Percentiles rank a stretch among this genome's conserved stretches.
Evolutionary conservation across 352 stramenopile species (phyloP).

Genomic region (Phytophthora agathidicida): DNA sequence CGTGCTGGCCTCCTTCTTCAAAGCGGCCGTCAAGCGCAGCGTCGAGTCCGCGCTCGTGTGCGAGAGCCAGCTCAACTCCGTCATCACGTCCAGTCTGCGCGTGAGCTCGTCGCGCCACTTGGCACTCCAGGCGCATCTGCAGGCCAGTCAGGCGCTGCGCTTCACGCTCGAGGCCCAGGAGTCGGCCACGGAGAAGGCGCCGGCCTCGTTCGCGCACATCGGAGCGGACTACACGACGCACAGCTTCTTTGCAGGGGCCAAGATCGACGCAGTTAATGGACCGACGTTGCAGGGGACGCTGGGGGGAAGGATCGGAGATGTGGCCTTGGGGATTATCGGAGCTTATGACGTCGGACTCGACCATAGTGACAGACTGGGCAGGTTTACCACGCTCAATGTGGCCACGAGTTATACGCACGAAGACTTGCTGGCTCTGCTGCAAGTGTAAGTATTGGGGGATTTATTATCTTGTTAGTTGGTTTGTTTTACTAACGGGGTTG

Average conservation of each 20-base stretch:
- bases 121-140: conserved; percentile 70
- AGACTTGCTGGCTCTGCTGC: conserved; percentile 65
- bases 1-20: conserved; percentile 76
- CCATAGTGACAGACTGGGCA: conserved; percentile 72
- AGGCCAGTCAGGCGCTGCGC: conserved; percentile 52
- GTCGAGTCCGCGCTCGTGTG: conserved; percentile 69
- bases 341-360: conserved; percentile 83
- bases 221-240: conserved; percentile 66
- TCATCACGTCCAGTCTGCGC: conserved; percentile 65
- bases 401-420: conserved; percentile 68
- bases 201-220: conserved; percentile 73
- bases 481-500: background rate
- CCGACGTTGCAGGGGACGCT: conserved; percentile 70
- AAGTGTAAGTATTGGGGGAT: conserved; percentile 59
- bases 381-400: conserved; percentile 67
- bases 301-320: conserved; percentile 48
- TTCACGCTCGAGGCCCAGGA: conserved; percentile 82
- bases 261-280: conserved; percentile 83
- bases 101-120: conserved; percentile 76
- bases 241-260: conserved; percentile 56
- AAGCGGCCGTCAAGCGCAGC: conserved; percentile 65
- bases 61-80: conserved; percentile 68
- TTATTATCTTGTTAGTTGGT: conserved; percentile 4
- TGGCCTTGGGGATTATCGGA: conserved; percentile 56
- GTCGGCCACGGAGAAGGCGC: conserved; percentile 68